Evolutionary conservation across 2,329 filamentous ascomycete genomes (phyloP).

Genomic region (Pseudocercospora pini-densiflorae): DNA sequence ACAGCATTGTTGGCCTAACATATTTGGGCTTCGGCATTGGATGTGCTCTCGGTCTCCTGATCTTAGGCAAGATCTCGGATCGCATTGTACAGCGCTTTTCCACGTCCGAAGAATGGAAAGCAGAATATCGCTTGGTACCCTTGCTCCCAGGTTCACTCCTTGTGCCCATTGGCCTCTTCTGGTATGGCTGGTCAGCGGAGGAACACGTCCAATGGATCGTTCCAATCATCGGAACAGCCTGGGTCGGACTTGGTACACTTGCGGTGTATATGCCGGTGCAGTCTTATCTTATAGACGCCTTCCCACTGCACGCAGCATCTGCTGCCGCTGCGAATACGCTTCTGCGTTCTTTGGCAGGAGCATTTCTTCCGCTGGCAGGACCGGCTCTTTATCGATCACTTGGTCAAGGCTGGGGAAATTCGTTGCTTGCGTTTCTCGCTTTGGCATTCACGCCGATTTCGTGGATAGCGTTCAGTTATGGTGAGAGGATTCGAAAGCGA

Average conservation of each 20-base stretch:
- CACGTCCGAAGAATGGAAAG: background rate
- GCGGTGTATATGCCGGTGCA: background rate
- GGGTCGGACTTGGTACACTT: background rate
- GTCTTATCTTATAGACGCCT: conserved; percentile 32
- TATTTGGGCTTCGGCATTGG: conserved; percentile 3
- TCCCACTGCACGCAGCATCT: background rate
- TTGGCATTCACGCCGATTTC: conserved; percentile 5
- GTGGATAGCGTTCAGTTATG: conserved; percentile 4
- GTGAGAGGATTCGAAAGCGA: conserved; percentile 1
- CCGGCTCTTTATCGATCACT: conserved; percentile 15
- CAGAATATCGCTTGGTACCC: conserved; percentile 4
- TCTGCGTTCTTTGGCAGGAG: conserved; percentile 22
- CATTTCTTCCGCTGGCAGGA: conserved; percentile 17
- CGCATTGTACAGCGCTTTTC: conserved; percentile 9
- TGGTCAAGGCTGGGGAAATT: conserved; percentile 15
- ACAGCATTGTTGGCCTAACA: background rate
- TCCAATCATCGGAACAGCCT: background rate
- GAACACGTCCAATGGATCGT: background rate
- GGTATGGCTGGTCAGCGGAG: conserved; percentile 44
- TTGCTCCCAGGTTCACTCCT: conserved; percentile 1
- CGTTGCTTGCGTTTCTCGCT: conserved; percentile 14
- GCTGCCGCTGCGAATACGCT: too few species aligned
- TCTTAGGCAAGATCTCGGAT: conserved; percentile 5
- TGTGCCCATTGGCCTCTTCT: conserved; percentile 47
- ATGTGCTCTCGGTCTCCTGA: background rate